Evolutionary conservation across 805 yeast species (phyloP).

Genomic region (Wickerhamomyces chaumierensis): DNA sequence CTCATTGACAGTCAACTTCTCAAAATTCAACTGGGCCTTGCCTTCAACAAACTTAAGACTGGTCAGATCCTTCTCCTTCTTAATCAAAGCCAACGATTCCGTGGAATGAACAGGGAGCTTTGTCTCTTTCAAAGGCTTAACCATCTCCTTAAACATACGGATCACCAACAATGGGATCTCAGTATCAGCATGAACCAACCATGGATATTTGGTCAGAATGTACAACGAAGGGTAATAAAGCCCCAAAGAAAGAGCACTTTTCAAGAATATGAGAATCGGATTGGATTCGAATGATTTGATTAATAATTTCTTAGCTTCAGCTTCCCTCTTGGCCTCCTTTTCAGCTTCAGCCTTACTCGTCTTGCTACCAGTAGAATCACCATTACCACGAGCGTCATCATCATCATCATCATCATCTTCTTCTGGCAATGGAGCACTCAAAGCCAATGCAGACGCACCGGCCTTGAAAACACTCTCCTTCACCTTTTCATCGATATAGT

Average conservation of each 20-base stretch:
- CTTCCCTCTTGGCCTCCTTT: too few species aligned
- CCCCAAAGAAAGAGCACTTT: constrained; percentile 46
- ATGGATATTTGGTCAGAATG: constrained; percentile 52
- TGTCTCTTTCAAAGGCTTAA: constrained; percentile 46
- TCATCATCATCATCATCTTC: constrained; percentile 49
- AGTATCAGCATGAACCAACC: constrained; percentile 40
- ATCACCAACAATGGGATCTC: constrained; percentile 36
- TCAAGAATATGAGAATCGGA: constrained; percentile 36
- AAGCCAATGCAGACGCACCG: constrained; percentile 67
- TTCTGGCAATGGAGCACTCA: constrained; percentile 79
- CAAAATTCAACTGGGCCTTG: too few species aligned
- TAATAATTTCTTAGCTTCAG: not conserved
- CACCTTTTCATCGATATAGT: constrained; percentile 31
- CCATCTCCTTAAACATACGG: constrained; percentile 34
- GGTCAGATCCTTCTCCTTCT: too few species aligned
- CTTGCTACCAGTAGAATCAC: too few species aligned
- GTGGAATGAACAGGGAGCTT: too few species aligned
- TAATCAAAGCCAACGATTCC: too few species aligned
- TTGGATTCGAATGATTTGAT: constrained; percentile 7
- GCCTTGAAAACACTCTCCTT: constrained; percentile 51
- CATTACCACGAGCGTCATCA: too few species aligned
- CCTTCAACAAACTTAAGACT: too few species aligned
- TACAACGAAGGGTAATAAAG: constrained; percentile 49
- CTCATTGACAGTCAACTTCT: too few species aligned
- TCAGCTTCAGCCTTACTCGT: too few species aligned